These are phyloP conservation scores for Penicillium vulpinum DNA, from an alignment of 2,329 filamentous ascomycete genomes.

Conservation along the genomic window DNA sequence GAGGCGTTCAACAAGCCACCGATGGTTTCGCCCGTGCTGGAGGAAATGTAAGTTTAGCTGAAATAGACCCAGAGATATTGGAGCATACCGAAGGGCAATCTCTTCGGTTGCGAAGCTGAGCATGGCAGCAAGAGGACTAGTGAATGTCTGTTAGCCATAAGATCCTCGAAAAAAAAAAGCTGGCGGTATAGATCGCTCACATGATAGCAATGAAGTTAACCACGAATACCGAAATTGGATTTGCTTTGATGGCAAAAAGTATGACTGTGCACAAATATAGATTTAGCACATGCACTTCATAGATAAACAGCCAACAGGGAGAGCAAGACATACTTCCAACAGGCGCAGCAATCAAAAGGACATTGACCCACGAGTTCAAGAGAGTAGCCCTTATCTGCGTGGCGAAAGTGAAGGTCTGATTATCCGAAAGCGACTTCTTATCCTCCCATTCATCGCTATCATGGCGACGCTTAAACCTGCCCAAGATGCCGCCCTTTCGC, in stretches of 20 bases:
- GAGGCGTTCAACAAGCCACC: conserved; percentile 87
- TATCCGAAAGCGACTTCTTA: conserved; percentile 20
- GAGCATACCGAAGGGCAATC: conserved; percentile 59
- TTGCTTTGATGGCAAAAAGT: conserved; percentile 63
- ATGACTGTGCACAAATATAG: conserved; percentile 50
- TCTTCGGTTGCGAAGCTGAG: conserved; percentile 89
- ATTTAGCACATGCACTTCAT: not conserved
- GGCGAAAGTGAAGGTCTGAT: conserved; percentile 38
- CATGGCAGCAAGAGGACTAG: conserved; percentile 73
- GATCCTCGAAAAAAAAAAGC: not conserved
- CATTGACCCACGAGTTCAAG: conserved; percentile 82
- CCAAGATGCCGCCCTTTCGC: conserved; percentile 24
- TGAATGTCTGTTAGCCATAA: not conserved
- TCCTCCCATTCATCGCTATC: conserved; percentile 17
- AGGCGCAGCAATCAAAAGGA: conserved; percentile 75
- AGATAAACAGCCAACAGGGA: not conserved
- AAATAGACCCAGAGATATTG: not conserved
- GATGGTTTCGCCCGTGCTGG: conserved; percentile 72
- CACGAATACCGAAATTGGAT: conserved; percentile 69
- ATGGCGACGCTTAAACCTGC: conserved; percentile 15
- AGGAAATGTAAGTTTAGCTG: not conserved
- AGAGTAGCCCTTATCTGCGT: conserved; percentile 63
- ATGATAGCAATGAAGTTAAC: conserved; percentile 95
- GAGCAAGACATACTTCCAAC: conserved; percentile 57
- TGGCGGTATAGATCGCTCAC: conserved; percentile 20